phyloP scores from a whole-genome alignment of 2,329 filamentous ascomycete species.

The Sporothrix pseudoabietina region DNA sequence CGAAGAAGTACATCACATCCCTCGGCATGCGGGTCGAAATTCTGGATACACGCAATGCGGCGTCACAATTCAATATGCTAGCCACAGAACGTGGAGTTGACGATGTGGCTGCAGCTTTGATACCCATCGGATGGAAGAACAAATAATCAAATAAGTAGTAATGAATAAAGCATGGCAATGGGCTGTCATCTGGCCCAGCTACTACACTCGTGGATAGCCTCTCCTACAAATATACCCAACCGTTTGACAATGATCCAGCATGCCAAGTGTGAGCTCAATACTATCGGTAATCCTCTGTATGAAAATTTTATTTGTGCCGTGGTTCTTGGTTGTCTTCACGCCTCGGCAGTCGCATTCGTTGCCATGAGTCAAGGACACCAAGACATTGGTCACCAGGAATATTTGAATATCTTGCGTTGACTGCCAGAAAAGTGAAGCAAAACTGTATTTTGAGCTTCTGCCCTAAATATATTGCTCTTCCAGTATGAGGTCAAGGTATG shows the following conservation, averaged over 20 bases:
- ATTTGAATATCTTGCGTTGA: not conserved
- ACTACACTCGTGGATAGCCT: not conserved
- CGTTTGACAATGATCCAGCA: not conserved
- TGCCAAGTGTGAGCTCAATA: not conserved
- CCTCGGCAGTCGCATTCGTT: not conserved
- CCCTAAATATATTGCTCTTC: not conserved
- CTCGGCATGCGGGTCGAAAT: conserved; percentile 86
- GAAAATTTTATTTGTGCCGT: not conserved
- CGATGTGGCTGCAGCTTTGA: conserved; percentile 82
- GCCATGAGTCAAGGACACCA: not conserved
- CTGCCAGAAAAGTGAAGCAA: not conserved
- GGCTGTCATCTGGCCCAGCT: not conserved
- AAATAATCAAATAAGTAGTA: conserved; percentile 34
- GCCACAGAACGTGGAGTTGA: conserved; percentile 89
- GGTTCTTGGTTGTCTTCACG: not conserved
- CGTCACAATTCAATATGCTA: conserved; percentile 89
- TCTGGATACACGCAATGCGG: conserved; percentile 89
- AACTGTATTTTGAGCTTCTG: not conserved
- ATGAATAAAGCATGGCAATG: not conserved
- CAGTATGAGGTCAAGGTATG: not conserved
- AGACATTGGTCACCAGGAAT: not conserved
- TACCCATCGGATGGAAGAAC: conserved; percentile 82
- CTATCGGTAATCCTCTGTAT: not conserved
- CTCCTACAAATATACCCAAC: not conserved
- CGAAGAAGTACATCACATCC: conserved; percentile 69